Conservation (phyloP, 2,329 filamentous ascomycete species). For the Calonectria pseudoreteaudii region DNA sequence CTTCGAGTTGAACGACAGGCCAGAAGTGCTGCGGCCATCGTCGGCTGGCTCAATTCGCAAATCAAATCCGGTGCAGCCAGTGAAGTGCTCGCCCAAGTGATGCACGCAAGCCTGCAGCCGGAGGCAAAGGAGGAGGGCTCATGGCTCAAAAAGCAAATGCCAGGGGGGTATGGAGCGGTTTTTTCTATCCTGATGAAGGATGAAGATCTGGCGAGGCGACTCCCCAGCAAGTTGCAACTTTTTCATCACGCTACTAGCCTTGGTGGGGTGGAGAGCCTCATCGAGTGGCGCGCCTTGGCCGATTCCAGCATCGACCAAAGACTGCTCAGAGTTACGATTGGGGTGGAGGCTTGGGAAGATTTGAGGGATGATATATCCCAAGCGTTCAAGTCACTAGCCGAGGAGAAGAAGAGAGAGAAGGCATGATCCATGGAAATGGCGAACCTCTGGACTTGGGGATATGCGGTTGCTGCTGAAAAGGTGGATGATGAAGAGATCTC, state of each 20-base stretch:
- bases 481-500: neutral
- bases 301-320: conserved; percentile 59
- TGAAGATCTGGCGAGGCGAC: conserved; percentile 68
- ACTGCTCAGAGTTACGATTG: neutral
- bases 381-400: neutral
- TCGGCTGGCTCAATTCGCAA: conserved; percentile 65
- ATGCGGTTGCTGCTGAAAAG: neutral
- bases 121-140: conserved; percentile 65
- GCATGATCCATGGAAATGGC: too few relatives aligned
- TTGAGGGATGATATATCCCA: neutral
- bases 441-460: neutral
- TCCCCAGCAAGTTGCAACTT: conserved; percentile 82
- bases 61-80: conserved; percentile 64
- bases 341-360: neutral
- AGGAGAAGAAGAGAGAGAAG: neutral
- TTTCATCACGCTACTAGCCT: conserved; percentile 97
- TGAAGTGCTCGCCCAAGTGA: conserved; percentile 69
- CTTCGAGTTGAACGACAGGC: conserved; percentile 84
- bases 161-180: conserved; percentile 87
- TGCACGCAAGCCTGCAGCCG: conserved; percentile 84
- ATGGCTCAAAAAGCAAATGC: conserved; percentile 92
- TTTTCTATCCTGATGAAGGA: conserved; percentile 79
- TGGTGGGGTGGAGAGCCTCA: conserved; percentile 93
- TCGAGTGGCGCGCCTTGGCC: conserved; percentile 95
- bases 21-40: conserved; percentile 74